These are phyloP conservation scores for Aspergillus cavernicola DNA, from an alignment of 495 filamentous ascomycete genomes.

Conservation along the genomic window DNA sequence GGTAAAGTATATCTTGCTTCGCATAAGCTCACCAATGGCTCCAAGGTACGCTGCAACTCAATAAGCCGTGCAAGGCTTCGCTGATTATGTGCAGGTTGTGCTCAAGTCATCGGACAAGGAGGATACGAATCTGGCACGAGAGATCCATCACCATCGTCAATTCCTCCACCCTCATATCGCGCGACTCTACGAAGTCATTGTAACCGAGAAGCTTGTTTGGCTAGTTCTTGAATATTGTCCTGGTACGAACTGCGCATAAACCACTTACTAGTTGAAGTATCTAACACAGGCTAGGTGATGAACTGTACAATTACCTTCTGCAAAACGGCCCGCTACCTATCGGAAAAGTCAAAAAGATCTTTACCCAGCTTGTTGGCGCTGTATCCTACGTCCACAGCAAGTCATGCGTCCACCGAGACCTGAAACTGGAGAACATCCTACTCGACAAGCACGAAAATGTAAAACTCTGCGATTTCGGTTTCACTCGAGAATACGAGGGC, in stretches of 20 bases:
- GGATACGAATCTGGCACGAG: constrained; percentile 89
- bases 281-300: constrained; percentile 65
- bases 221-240: constrained; percentile 95
- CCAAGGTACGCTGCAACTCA: constrained; percentile 63
- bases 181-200: constrained; percentile 93
- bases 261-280: not conserved
- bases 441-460: constrained; percentile 97
- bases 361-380: constrained; percentile 92
- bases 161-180: constrained; percentile 98
- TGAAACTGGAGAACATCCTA: constrained; percentile 96
- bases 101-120: constrained; percentile 97
- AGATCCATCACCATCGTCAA: constrained; percentile 98
- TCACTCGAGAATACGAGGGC: constrained; percentile 95
- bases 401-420: constrained; percentile 91
- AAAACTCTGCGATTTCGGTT: constrained; percentile 98
- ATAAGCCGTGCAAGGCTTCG: constrained; percentile 4
- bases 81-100: constrained; percentile 63
- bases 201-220: constrained; percentile 93
- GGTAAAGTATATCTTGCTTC: constrained; percentile 96
- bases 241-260: constrained; percentile 50
- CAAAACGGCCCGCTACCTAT: constrained; percentile 77
- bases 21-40: constrained; percentile 97
- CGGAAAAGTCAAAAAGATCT: constrained; percentile 91
- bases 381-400: constrained; percentile 94
- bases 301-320: constrained; percentile 93